Evolutionary conservation across 768 basidiomycete species (phyloP), one percentile per base, ranked within the genome.

Genomic region (Boletus rubropictus): DNA sequence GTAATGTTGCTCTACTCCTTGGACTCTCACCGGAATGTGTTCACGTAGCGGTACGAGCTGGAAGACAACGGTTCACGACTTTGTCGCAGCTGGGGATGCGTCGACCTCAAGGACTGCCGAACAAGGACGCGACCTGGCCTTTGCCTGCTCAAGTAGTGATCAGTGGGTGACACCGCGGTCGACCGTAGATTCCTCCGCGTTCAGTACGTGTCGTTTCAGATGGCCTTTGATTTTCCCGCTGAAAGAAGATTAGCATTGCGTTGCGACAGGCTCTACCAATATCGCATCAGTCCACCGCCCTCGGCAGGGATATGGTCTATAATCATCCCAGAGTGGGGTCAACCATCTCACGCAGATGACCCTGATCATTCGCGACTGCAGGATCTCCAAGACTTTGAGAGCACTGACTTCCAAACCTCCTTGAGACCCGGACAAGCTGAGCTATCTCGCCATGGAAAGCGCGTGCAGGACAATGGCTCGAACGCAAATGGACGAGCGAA

Each of bases 331-430:
- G 70, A 72, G 39, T 79, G 78, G 78, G 72, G 69, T 9, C 57
- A 58, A 18, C 54, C 52, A 7, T 52, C 59, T 7, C 38, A 60
- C 20, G 48, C 50, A 11, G 58, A 61, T 21, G 65, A 64, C n/a
- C 50, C 64, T 12, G 75, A 77, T 37, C 25, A 69, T 25, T 70
- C 69, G 41, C 51, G 49, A 25, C 39, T 76, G 14, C 50, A 58
- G 18, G 69, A 70, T 17, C 62, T 80, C 47, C 70, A 73, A 37
- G 74, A 76, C 14, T 80, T 79, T 44, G 40, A 63, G 35, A 65
- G 56, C 21, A 69, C 71, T 17, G 60, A 72, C 46, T 58, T 73
- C 33, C 43, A 40, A 32, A 36, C 37, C 29, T 39, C 34, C 42
- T 14, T 58, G 32, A 29, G 38, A 20, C n/a, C 5, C 4, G 34